phyloP scores from a whole-genome alignment of 1,284 basidiomycete species.

The Pascua sp. region DNA sequence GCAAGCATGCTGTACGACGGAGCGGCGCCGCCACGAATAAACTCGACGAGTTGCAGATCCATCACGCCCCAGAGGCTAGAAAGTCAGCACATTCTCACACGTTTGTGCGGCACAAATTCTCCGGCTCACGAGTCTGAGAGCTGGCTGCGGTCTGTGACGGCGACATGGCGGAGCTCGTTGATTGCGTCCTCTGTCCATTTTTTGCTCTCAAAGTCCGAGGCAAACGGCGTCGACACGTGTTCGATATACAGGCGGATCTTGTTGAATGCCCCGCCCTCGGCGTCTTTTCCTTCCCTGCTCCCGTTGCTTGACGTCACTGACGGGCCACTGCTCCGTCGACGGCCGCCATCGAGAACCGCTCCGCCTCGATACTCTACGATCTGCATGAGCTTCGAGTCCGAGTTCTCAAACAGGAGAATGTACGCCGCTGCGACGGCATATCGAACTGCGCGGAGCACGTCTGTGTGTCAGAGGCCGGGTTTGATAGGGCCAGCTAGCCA shows the following conservation, averaged over 20 bases:
- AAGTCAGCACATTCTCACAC: not conserved
- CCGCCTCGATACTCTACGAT: too few relatives aligned
- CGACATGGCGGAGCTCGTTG: conserved; percentile 19
- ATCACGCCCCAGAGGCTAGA: conserved; percentile 32
- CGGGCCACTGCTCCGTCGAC: too few relatives aligned
- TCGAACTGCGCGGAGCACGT: conserved; percentile 25
- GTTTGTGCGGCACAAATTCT: not conserved
- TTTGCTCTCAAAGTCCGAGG: conserved; percentile 25
- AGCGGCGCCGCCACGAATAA: conserved; percentile 29
- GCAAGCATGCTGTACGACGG: conserved; percentile 30
- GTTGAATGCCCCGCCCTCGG: conserved; percentile 3
- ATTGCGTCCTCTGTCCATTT: conserved; percentile 36
- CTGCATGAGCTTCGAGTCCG: conserved; percentile 5
- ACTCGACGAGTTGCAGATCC: conserved; percentile 29
- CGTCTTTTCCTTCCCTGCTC: too few relatives aligned
- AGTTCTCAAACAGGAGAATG: conserved; percentile 26
- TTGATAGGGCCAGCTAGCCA: too few relatives aligned
- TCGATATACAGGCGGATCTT: conserved; percentile 27
- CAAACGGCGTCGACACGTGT: conserved; percentile 28
- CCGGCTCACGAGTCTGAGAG: conserved; percentile 26
- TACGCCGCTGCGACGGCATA: conserved; percentile 32
- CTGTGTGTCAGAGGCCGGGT: conserved; percentile 8
- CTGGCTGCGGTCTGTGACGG: conserved; percentile 21
- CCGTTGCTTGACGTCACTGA: too few relatives aligned
- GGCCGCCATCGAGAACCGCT: too few relatives aligned